Percentiles rank a stretch among this genome's conserved stretches.
Conservation (phyloP, 441 rosid genomes). For the Eruca vesicaria region DNA sequence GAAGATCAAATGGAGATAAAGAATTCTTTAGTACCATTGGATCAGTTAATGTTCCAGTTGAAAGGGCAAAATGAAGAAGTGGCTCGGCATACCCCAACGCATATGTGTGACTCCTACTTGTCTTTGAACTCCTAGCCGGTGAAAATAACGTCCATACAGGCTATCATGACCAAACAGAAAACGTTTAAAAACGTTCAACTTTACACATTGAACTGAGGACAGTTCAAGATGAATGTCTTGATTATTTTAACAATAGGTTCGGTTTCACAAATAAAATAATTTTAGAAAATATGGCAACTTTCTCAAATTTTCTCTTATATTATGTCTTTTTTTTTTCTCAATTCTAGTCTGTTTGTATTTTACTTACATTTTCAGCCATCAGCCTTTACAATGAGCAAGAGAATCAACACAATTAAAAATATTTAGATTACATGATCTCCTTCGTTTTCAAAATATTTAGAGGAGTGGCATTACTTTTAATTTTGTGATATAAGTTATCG, state of each 20-base stretch:
- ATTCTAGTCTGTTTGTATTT: neutral
- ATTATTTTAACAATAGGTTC: neutral
- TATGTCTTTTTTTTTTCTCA: neutral
- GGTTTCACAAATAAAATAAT: neutral
- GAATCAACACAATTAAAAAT: no score
- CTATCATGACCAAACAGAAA: constrained; percentile 36
- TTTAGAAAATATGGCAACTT: neutral
- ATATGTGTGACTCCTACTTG: constrained; percentile 48
- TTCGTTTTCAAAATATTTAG: no score
- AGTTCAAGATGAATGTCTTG: neutral
- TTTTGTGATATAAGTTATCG: neutral
- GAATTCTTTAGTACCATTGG: constrained; percentile 45
- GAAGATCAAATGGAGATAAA: neutral
- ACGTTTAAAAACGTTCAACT: neutral
- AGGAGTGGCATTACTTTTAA: neutral
- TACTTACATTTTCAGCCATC: neutral
- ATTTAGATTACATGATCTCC: no score
- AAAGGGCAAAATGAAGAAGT: constrained; percentile 74
- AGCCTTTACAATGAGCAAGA: neutral
- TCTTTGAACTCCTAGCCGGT: constrained; percentile 52
- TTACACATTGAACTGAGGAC: neutral
- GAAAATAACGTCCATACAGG: constrained; percentile 60
- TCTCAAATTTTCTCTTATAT: neutral
- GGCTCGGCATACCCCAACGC: constrained; percentile 72
- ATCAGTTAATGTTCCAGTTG: constrained; percentile 55